Evolutionary conservation across 2,329 filamentous ascomycete genomes (phyloP), one percentile per base, ranked within the genome.

Genomic region (Xylariaceae sp.): DNA sequence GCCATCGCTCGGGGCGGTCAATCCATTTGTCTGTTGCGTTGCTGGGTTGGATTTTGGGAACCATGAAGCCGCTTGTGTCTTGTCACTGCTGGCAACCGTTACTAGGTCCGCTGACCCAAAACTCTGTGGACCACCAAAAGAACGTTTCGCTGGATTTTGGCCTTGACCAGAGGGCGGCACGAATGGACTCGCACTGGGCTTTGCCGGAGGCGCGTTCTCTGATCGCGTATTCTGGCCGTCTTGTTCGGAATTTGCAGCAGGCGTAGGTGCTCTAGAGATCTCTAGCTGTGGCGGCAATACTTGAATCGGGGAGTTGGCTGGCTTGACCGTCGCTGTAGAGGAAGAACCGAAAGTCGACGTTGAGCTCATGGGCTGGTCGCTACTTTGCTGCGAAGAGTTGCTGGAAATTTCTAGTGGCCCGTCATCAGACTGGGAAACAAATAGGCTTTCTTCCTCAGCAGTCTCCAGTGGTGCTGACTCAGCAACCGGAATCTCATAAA

Each of bases 401-500:
- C 52, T 40, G 11, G 30, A 45, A 15, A 32, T 43, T 5, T 43
- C 22, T 19, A 39, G 18, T 6, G 53, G 51, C 7, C 18, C 45
- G 19, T 59, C 32, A 18, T 52, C 42, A 3, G 46, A 40, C n/a
- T 59, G 52, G 6, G 54, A 46, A 40, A 66, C 65, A 42, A 66
- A 66, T 12, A 67, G 48, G 42, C 61, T 60, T 6, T 64, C 60
- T 18, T 58, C 51, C 14, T 54, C 40, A 12, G 27, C 44, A 6
- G 18, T 14, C 6, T 15, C 32, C 11, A 22, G 41, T 19, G 46
- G 42, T 4, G 52, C 36, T n/a, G 31, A 35, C 2, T 44, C 12
- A 45, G 48, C 27, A 33, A 53, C 49, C 3, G 15, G 12, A 3
- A 36, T 15, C 56, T 57, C 75, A 44, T 69, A 80, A 11, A 83